Evolutionary conservation across 306 rosid species (phyloP), one percentile per base, ranked within the genome.

Genomic region (Citrullus mucosospermus): DNA sequence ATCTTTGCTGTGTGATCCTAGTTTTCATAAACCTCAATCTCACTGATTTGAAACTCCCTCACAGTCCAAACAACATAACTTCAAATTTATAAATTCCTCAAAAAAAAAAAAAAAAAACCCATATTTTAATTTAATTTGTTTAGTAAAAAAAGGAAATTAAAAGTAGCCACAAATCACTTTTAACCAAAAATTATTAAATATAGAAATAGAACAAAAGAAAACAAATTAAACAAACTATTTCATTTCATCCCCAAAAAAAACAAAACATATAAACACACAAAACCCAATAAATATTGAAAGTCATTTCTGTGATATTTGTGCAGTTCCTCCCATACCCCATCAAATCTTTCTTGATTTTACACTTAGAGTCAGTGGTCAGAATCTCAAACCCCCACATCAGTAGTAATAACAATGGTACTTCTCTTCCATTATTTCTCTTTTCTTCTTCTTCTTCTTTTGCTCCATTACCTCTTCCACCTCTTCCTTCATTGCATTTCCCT

Each of bases 281-380:
- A 20, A 8, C 38, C 75, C 56, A 68, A 68, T 68, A 68, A 41
- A 68, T 39, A 28, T 66, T 18, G 46, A 66, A 66, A 66, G 48
- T n/a, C 39, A 13, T 71, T 34, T 76, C n/a, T 76, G 32, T 57
- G 17, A 32, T 32, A 32, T 32, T 32, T 32, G 36, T 32, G 39
- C n/a, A 73, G 30, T 73, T 51, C 83, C 83, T 78, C 88, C 87
- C 90, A 83, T 81, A 80, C 87, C 88, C 88, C 90, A 81, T 92
- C 98, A 91, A 84, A 87, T 91, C 97, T 84, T 79, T 88, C 92
- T 91, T 70, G 91, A 86, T 86, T 77, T 87, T 63, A 86, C 54
- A 4, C 93, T 84, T 85, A 56, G 82, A 89, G 83, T 84, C 88
- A 87, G 89, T 41, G 1, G 51, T 70, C 76, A 70, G 56, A 70